Conservation (phyloP, 1,284 basidiomycete genomes). For the Cryptococcus sp. region DNA sequence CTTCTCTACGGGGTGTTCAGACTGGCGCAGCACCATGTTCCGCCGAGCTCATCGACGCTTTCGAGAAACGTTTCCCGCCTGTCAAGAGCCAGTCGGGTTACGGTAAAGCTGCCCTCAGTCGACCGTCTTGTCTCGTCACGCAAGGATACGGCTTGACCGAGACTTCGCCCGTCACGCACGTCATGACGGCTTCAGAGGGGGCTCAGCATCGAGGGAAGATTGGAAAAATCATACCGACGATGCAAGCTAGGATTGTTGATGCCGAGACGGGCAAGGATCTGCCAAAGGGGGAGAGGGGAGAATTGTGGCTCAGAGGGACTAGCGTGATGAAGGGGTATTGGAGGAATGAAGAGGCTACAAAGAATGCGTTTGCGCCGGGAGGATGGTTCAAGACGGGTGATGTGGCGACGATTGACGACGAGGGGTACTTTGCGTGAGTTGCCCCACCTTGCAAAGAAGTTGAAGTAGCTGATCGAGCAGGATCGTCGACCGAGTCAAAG, state of each 20-base stretch:
- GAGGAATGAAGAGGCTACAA: conserved; percentile 63
- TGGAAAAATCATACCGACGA: conserved; percentile 68
- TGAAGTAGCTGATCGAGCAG: conserved; percentile 8
- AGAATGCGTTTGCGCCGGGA: conserved; percentile 56
- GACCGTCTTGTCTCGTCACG: conserved; percentile 14
- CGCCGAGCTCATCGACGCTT: conserved; percentile 27
- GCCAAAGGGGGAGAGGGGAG: conserved; percentile 59
- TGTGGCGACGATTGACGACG: conserved; percentile 57
- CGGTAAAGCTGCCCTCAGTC: conserved; percentile 49
- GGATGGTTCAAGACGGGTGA: conserved; percentile 84
- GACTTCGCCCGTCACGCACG: conserved; percentile 47
- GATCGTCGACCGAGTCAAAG: conserved; percentile 57
- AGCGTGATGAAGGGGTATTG: conserved; percentile 68
- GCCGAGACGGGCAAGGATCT: conserved; percentile 35
- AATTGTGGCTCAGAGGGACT: conserved; percentile 73
- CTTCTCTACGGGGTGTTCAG: conserved; percentile 56
- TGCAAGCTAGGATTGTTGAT: conserved; percentile 66
- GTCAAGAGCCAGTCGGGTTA: conserved; percentile 30
- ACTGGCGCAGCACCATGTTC: conserved; percentile 81
- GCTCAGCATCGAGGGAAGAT: conserved; percentile 53
- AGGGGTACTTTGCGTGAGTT: conserved; percentile 52
- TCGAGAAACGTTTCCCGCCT: conserved; percentile 23
- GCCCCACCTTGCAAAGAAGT: not conserved
- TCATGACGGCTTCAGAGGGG: conserved; percentile 35
- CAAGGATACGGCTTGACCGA: conserved; percentile 51